Percentiles rank a stretch among this genome's conserved stretches.
Conservation (phyloP, 192 early-diverging fungal genomes). For the Backusella liffmaniae region DNA sequence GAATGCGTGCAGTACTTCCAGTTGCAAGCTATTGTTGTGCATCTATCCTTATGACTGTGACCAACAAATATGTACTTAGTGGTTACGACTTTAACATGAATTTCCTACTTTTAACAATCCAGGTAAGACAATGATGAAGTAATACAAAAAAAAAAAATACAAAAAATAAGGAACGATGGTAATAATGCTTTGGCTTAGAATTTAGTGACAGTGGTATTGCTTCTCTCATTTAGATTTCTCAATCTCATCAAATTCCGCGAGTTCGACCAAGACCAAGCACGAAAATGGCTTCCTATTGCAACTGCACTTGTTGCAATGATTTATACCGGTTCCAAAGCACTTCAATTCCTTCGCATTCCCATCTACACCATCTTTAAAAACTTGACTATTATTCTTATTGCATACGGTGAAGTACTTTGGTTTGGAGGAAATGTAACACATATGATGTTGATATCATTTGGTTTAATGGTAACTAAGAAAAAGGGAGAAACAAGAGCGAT, state of each 20-base stretch:
- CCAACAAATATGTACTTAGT: slow-evolving; percentile 85
- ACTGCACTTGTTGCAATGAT: slow-evolving; percentile 89
- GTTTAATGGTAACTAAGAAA: slow-evolving; percentile 61
- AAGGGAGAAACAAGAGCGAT: neutral
- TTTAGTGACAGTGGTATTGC: slow-evolving; percentile 56
- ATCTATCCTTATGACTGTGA: slow-evolving; percentile 88
- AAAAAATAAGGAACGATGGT: neutral
- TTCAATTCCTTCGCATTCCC: slow-evolving; percentile 91
- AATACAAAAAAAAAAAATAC: neutral
- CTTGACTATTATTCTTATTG: slow-evolving; percentile 95
- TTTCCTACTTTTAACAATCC: slow-evolving; percentile 77
- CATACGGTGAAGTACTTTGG: slow-evolving; percentile 86
- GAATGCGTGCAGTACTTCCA: slow-evolving; percentile 53
- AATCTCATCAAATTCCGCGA: slow-evolving; percentile 63
- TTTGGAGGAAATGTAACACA: slow-evolving; percentile 80
- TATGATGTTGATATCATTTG: slow-evolving; percentile 81
- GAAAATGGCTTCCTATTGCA: slow-evolving; percentile 85
- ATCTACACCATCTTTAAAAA: slow-evolving; percentile 99
- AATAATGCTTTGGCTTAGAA: slow-evolving; percentile 45
- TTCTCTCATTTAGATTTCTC: slow-evolving; percentile 53
- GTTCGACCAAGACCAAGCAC: slow-evolving; percentile 61
- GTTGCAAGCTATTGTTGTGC: slow-evolving; percentile 86
- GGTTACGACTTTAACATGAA: slow-evolving; percentile 84
- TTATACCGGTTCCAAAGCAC: slow-evolving; percentile 93
- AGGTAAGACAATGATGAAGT: slow-evolving; percentile 38